Percentiles rank a stretch among this genome's conserved stretches.
phyloP scores from a whole-genome alignment of 1,139 yeast genomes.

The Komagataea norvegica region DNA sequence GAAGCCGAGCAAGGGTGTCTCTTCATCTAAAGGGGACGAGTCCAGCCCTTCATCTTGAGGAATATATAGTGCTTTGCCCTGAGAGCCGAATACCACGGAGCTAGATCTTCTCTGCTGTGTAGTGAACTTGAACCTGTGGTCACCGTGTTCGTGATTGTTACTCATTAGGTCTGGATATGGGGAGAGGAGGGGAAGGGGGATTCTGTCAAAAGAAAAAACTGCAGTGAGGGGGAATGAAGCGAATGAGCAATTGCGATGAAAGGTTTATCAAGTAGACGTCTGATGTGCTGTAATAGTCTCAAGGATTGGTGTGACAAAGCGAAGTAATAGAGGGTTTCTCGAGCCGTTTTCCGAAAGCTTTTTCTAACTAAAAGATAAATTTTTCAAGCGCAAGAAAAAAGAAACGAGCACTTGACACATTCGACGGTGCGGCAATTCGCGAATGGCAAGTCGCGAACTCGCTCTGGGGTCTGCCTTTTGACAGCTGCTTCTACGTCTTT shows the following conservation, averaged over 20 bases:
- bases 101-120: slow-evolving; percentile 21
- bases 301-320: too few relatives aligned
- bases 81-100: slow-evolving; percentile 23
- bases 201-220: too few relatives aligned
- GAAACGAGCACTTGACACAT: slow-evolving; percentile 7
- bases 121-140: slow-evolving; percentile 23
- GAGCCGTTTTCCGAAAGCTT: background rate
- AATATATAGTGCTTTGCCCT: slow-evolving; percentile 22
- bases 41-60: slow-evolving; percentile 13
- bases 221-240: too few relatives aligned
- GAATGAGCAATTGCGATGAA: too few relatives aligned
- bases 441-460: too few relatives aligned
- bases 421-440: slow-evolving; percentile 6
- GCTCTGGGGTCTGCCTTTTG: too few relatives aligned
- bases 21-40: slow-evolving; percentile 1
- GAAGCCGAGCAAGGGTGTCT: slow-evolving; percentile 8
- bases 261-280: too few relatives aligned
- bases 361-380: background rate
- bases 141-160: slow-evolving; percentile 7
- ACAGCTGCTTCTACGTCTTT: too few relatives aligned
- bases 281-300: too few relatives aligned
- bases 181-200: background rate
- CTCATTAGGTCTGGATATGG: slow-evolving; percentile 1
- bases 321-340: background rate
- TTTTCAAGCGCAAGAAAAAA: background rate